Percentiles rank a stretch among this genome's conserved stretches.
These are phyloP conservation scores for Sungouiozyma intestinalis DNA, from an alignment of 805 yeast species.

Conservation along the genomic window DNA sequence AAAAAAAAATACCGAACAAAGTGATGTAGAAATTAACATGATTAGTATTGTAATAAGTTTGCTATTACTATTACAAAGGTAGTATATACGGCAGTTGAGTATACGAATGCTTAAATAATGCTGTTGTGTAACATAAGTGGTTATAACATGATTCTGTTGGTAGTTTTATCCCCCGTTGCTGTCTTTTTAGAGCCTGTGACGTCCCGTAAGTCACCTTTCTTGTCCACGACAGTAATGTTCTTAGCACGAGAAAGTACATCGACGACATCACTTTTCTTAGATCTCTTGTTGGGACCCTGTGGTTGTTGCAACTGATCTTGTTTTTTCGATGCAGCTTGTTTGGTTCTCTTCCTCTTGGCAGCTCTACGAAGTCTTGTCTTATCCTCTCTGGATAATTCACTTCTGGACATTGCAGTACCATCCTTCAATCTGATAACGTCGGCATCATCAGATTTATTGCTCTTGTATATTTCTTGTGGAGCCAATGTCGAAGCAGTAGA, in stretches of 20 bases:
- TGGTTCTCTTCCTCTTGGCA: conserved; percentile 68
- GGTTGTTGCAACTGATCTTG: conserved; percentile 10
- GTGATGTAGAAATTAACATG: neutral
- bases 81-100: neutral
- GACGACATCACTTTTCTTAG: conserved; percentile 51
- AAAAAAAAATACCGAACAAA: too few species aligned
- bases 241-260: conserved; percentile 63
- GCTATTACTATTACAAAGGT: neutral
- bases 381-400: conserved; percentile 74
- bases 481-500: conserved; percentile 70
- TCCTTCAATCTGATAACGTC: conserved; percentile 63
- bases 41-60: neutral
- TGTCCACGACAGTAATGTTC: conserved; percentile 69
- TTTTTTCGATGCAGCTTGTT: conserved; percentile 25
- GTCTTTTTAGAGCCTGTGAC: conserved; percentile 47
- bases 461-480: conserved; percentile 83
- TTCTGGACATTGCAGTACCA: conserved; percentile 72
- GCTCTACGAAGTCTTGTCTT: conserved; percentile 81
- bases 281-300: conserved; percentile 33
- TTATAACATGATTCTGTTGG: neutral
- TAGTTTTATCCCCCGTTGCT: neutral
- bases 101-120: neutral
- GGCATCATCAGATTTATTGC: conserved; percentile 35
- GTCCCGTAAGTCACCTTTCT: conserved; percentile 65
- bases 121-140: neutral